Evolutionary conservation across 345 rosid species (phyloP).

Genomic region (Pelargonium nanum): DNA sequence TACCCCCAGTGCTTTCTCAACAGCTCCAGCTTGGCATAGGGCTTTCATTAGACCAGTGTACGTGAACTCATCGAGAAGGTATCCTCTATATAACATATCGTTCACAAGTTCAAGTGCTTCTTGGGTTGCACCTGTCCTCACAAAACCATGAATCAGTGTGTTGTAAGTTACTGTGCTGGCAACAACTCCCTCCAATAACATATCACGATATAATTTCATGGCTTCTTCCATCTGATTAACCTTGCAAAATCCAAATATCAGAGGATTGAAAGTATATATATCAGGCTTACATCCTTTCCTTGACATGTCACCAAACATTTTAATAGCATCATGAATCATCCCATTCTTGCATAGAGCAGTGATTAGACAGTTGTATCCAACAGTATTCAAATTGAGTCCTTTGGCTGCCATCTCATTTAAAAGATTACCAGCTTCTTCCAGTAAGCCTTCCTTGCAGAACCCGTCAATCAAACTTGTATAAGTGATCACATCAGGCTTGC

Average conservation of each 20-base stretch:
- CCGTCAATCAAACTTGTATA: constrained; percentile 57
- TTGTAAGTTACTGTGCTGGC: constrained; percentile 81
- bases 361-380: constrained; percentile 63
- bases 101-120: constrained; percentile 68
- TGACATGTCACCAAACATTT: constrained; percentile 52
- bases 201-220: constrained; percentile 43
- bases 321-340: constrained; percentile 42
- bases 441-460: constrained; percentile 51
- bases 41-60: constrained; percentile 67
- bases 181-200: constrained; percentile 68
- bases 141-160: constrained; percentile 47
- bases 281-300: constrained; percentile 73
- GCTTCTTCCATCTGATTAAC: constrained; percentile 47
- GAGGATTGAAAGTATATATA: constrained; percentile 62
- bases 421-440: constrained; percentile 39
- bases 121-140: constrained; percentile 46
- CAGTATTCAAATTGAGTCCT: constrained; percentile 56
- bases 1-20: constrained; percentile 54
- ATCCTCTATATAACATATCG: constrained; percentile 75
- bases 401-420: constrained; percentile 41
- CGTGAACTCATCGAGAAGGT: constrained; percentile 55
- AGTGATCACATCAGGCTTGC: constrained; percentile 51
- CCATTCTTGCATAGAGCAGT: constrained; percentile 48
- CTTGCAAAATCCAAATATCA: constrained; percentile 67
- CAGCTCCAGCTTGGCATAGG: constrained; percentile 53